Evolutionary conservation across 2,329 filamentous ascomycete species (phyloP).

Genomic region (Colletotrichum agaves): DNA sequence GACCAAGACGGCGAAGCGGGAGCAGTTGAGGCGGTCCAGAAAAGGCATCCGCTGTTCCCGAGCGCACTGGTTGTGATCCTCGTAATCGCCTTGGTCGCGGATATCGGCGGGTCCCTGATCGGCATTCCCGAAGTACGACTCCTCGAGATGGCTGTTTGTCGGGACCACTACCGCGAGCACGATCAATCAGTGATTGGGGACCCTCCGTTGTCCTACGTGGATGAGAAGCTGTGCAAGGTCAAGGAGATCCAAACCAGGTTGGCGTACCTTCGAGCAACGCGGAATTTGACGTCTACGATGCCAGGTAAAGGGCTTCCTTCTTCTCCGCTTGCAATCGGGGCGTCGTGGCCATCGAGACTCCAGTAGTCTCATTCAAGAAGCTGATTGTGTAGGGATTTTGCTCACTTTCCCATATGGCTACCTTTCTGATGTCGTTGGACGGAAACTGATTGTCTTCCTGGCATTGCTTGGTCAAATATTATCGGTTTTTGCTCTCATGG

Average conservation of each 20-base stretch:
- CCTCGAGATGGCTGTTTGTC: slow-evolving; percentile 14
- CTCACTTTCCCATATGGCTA: slow-evolving; percentile 6
- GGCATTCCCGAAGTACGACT: neutral
- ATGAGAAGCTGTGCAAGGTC: slow-evolving; percentile 8
- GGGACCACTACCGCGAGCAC: slow-evolving; percentile 12
- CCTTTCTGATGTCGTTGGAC: neutral
- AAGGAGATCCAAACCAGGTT: slow-evolving; percentile 2
- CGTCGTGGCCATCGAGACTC: neutral
- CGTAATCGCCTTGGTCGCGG: neutral
- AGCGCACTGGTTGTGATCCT: neutral
- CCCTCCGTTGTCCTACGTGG: slow-evolving; percentile 2
- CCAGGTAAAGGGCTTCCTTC: neutral
- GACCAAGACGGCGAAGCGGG: neutral
- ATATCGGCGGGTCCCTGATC: neutral
- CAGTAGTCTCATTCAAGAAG: neutral
- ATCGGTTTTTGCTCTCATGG: neutral
- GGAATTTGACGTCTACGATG: neutral
- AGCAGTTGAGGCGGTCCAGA: neutral
- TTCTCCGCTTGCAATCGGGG: too few species aligned
- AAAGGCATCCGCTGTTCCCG: neutral
- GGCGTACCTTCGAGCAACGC: slow-evolving; percentile 10
- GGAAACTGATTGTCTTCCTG: neutral
- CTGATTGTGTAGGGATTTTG: neutral
- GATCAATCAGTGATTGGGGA: slow-evolving; percentile 2
- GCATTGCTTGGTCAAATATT: neutral